Base-by-base conservation (phyloP, 2,329 filamentous ascomycete species). In the Blastomyces parvus region DNA sequence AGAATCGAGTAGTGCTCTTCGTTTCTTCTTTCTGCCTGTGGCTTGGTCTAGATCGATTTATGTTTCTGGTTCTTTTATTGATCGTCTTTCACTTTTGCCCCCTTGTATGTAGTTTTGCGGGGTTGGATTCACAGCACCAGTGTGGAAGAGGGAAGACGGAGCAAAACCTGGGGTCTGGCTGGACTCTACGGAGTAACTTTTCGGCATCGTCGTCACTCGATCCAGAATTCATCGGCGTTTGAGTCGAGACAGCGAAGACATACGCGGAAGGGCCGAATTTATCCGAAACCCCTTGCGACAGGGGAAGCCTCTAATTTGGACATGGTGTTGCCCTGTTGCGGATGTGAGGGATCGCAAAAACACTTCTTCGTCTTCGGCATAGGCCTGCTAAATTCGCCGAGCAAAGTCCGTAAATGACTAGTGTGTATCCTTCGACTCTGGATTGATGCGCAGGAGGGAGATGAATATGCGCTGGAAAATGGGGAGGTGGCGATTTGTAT, bases 401-500 rank as follows among this genome's bases (percentile, higher is more conserved):
- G 27, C 13, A 50, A 50, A 27, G 11, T 25, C 48, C 22, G 3
- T 27, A 22, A 50, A 50, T 1, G 11, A 6, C 17, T 25, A 27
- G 48, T 14, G 11, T 55, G 14, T 19, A 30, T 11, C 17, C 33
- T n/a, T 22, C 27, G 30, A 55, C 17, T 36, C 19, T 36, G 19
- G 27, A 36, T 55, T n/a, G 8, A n/a, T 36, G 52, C 52, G 19
- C 7, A 30, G 27, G 30, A 13, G 13, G 50, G 3, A 17, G 13
- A 27, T 53, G 50, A 30, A 19, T 25, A 30, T 22, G 44, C 8
- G 5, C 25, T 50, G 22, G 52, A 9, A 55, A 55, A 55, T 33
- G 52, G 36, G 52, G 52, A 55, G 52, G 52, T 55, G 52, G 52
- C 52, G 52, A 55, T n/a, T 55, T n/a, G 14, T 11, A 33, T 53